Base-by-base conservation (phyloP, 345 rosid genomes). In the Dipteronia dyeriana region DNA sequence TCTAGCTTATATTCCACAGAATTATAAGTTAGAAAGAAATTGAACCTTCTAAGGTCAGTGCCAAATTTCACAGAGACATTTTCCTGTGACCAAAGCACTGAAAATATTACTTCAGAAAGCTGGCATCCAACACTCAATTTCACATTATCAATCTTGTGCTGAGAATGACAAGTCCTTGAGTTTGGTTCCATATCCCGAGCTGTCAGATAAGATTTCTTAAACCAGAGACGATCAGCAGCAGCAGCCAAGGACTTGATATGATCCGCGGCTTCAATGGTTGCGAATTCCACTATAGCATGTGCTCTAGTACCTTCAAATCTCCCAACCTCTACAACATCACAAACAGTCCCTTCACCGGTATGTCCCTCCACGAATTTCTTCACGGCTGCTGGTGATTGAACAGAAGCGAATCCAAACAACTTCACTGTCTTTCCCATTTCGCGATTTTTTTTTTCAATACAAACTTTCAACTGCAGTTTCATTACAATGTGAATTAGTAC, bases 121-220 rank as follows among this genome's bases (percentile, higher is more conserved):
- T 86, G 91, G 74, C 85, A 86, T 16, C 91, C 89, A 78, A 86
- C 83, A 66, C 70, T 76, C 85, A 88, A 56, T 13, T 39, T 75
- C 26, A 64, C 14, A 38, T 68, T 53, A 14, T 84, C 76, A 56
- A 84, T 73, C 31, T 22, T 29, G 23, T 81, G 82, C 31, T 19
- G 22, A 13, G 43, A 70, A 25, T 19, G 22, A 13, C 34, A 70
- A 25, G 49, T 68, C 61, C 80, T 69, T 10, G 83, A 84, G 67
- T 51, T 82, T 22, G 83, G 85, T 53, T 79, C 77, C 56, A 66
- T 39, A 26, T 10, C 3, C 23, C 83, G 8, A 16, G 83, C 83
- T 41, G 66, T 79, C 34, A 87, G 75, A 71, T 70, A n/a, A 38
- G 83, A 80, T 22, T 4, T 2, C 51, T 47, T 75, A 79, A 68